These are phyloP conservation scores for Naganishia randhawae DNA, from an alignment of 768 basidiomycete genomes.

Conservation along the genomic window DNA sequence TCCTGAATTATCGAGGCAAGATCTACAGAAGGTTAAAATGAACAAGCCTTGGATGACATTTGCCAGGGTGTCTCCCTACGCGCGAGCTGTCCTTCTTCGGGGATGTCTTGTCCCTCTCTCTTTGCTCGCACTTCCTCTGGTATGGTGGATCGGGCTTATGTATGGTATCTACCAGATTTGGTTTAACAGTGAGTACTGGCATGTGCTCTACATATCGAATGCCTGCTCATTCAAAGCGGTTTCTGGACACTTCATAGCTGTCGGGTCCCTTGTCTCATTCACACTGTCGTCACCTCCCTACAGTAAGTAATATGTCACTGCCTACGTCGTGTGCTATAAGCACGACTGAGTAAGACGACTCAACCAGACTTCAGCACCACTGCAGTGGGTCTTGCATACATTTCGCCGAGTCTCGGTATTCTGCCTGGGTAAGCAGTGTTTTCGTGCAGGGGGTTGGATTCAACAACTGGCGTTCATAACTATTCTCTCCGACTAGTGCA, in stretches of 20 bases:
- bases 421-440: conserved; percentile 26
- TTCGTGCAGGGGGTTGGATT: not conserved
- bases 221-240: not conserved
- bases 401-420: conserved; percentile 20
- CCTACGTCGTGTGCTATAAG: not conserved
- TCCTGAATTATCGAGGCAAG: not conserved
- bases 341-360: not conserved
- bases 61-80: not conserved
- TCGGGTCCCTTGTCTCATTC: conserved; percentile 23
- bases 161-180: conserved; percentile 30
- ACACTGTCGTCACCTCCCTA: conserved; percentile 25
- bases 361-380: conserved; percentile 17
- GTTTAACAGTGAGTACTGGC: conserved; percentile 22
- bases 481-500: conserved; percentile 20
- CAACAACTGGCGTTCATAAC: not conserved
- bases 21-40: not conserved
- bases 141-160: conserved; percentile 27
- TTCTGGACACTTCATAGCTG: not conserved
- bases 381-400: conserved; percentile 27
- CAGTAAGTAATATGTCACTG: not conserved
- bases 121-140: conserved; percentile 18
- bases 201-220: not conserved
- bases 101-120: conserved; percentile 26
- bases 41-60: not conserved
- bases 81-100: conserved; percentile 20